Base-by-base conservation (phyloP, 2,329 filamentous ascomycete species). In the Neocucurbitaria cava region DNA sequence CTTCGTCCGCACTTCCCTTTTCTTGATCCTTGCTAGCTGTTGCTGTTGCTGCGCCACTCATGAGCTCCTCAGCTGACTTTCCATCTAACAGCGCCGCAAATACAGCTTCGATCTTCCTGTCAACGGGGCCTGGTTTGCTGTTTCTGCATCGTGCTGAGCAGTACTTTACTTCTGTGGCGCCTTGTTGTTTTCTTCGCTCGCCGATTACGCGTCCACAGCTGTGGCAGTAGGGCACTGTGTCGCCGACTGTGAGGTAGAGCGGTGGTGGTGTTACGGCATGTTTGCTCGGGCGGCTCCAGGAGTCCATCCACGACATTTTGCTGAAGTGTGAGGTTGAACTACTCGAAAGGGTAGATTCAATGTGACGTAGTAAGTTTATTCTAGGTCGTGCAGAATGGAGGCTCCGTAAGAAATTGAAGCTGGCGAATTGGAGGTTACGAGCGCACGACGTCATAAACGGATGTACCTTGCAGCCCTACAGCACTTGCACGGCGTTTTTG, bases 161-260 rank as follows among this genome's bases (percentile, higher is more conserved):
- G 74, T 86, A 87, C 57, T 85, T 86, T 28, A 79, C 69, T 38
- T 71, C 63, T 23, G 70, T 62, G n/a, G 70, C 64, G 5, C 70
- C 57, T 17, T 70, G 61, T 2, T 63, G 65, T 42, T 76, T 76
- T 20, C 72, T 71, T 26, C 64, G 55, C 66, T 71, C 68, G 59
- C 81, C 79, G 35, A 86, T 85, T 2, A 84, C 78, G 36, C 84
- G 77, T 1, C 85, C 84, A 59, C 84, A 87, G 11, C 81, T 80
- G 56, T 81, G 80, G 60, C 84, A 86, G 66, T 87, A 87, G 0
- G 81, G 79, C 0, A 80, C 81, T 23, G 75, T 68, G 43, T 83
- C 81, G 39, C 78, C 78, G 2, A 74, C 65, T 1, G 76, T 76
- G 23, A 87, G 75, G 62, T 87, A 87, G 44, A 81, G 79, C 0